Evolutionary conservation across 2,329 filamentous ascomycete species (phyloP).

Genomic region (Talaromyces sp.): DNA sequence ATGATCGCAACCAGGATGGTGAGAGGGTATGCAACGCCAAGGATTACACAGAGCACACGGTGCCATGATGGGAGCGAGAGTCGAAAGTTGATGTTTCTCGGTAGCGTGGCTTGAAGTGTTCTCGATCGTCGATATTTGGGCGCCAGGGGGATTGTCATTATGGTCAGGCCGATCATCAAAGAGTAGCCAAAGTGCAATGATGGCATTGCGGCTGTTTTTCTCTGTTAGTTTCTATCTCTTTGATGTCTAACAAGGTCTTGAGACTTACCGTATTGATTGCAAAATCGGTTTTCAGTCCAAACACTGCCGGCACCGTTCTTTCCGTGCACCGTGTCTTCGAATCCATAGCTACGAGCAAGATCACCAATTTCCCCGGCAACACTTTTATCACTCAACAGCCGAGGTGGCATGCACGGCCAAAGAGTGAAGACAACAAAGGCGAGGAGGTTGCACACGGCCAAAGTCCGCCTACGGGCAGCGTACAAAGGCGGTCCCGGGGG

Average conservation of each 20-base stretch:
- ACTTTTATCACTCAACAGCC: conserved; percentile 47
- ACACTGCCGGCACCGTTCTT: conserved; percentile 57
- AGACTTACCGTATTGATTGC: conserved; percentile 63
- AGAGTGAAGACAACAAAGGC: conserved; percentile 55
- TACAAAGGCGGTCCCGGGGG: conserved; percentile 49
- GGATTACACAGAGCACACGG: conserved; percentile 43
- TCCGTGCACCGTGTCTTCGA: conserved; percentile 55
- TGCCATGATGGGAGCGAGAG: conserved; percentile 44
- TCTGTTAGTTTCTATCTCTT: background rate
- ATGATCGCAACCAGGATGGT: conserved; percentile 63
- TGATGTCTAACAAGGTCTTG: background rate
- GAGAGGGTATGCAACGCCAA: conserved; percentile 59
- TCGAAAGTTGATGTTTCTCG: conserved; percentile 15
- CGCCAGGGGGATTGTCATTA: conserved; percentile 59
- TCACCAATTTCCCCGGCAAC: conserved; percentile 52
- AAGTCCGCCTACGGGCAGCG: conserved; percentile 49
- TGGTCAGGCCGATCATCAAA: conserved; percentile 64
- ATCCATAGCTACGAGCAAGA: conserved; percentile 55
- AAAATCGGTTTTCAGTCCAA: conserved; percentile 68
- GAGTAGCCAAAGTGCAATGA: conserved; percentile 72
- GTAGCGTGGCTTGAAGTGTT: conserved; percentile 25
- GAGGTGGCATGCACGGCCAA: conserved; percentile 58
- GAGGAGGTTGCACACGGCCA: conserved; percentile 54
- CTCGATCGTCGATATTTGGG: conserved; percentile 45
- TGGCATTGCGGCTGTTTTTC: conserved; percentile 59